Evolutionary conservation across 257 asterid species (phyloP).

Genomic region (Solanum ossicruentum): DNA sequence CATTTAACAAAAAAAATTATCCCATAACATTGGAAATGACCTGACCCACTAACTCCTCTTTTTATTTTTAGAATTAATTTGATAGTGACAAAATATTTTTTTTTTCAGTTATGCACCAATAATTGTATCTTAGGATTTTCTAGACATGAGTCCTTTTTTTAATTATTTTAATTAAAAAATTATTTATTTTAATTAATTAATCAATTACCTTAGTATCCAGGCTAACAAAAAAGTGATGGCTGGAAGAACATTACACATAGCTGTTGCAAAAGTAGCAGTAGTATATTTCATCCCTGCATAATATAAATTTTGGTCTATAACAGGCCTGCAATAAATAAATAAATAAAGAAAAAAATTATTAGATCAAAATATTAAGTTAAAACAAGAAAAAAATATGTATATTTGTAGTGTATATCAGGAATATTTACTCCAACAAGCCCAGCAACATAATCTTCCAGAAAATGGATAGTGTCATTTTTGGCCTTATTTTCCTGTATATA

Average conservation of each 20-base stretch:
- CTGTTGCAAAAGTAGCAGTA: conserved; percentile 49
- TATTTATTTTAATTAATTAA: too few relatives aligned
- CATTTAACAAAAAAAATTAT: background rate
- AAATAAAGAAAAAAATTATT: background rate
- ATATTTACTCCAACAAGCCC: conserved; percentile 44
- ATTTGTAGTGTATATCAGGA: background rate
- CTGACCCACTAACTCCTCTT: background rate
- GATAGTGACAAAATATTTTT: background rate
- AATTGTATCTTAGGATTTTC: too few relatives aligned
- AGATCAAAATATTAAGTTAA: background rate
- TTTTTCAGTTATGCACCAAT: too few relatives aligned
- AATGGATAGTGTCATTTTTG: conserved; percentile 43
- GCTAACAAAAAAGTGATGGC: conserved; percentile 64
- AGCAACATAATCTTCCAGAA: conserved; percentile 43
- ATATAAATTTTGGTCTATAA: conserved; percentile 56
- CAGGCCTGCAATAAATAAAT: conserved; percentile 23
- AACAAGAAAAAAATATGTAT: background rate
- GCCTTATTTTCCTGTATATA: conserved; percentile 61
- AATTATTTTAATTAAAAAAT: too few relatives aligned
- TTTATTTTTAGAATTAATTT: background rate
- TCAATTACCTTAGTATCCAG: conserved; percentile 50
- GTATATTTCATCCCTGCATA: conserved; percentile 54
- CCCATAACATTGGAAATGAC: background rate
- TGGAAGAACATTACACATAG: conserved; percentile 64
- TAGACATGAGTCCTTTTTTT: too few relatives aligned